A percentile compares a stretch with the other conserved stretches of the same genome.
phyloP scores from a whole-genome alignment of 2,329 filamentous ascomycete genomes.

The Trichoderma gracile region DNA sequence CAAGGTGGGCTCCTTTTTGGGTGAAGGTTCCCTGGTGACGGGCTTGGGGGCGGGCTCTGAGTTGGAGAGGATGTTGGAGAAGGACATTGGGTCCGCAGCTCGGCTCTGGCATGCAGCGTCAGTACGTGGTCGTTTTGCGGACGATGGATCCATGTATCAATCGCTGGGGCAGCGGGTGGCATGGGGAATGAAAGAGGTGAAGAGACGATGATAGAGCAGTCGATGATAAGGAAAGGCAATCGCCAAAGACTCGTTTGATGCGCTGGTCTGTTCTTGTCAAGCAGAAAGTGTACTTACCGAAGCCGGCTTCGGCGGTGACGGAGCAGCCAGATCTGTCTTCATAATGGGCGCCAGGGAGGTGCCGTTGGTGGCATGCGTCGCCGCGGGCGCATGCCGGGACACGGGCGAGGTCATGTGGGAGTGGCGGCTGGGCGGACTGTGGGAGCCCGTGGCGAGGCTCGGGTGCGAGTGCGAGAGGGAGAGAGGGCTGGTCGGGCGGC shows the following conservation, averaged over 20 bases:
- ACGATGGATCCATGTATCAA: neutral
- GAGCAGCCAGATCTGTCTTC: slow-evolving; percentile 45
- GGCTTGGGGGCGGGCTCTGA: slow-evolving; percentile 65
- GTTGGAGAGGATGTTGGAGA: slow-evolving; percentile 89
- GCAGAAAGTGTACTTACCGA: slow-evolving; percentile 28
- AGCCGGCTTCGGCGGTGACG: slow-evolving; percentile 44
- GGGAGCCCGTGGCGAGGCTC: slow-evolving; percentile 45
- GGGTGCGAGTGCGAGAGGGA: slow-evolving; percentile 54
- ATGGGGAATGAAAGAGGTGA: neutral
- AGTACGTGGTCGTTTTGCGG: neutral
- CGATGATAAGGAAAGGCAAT: neutral
- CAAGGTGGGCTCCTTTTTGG: slow-evolving; percentile 29
- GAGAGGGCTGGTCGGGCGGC: slow-evolving; percentile 51
- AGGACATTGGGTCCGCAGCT: slow-evolving; percentile 86
- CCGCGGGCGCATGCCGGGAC: slow-evolving; percentile 46
- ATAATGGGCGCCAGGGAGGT: slow-evolving; percentile 40
- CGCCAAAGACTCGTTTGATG: neutral
- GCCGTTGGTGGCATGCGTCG: slow-evolving; percentile 46
- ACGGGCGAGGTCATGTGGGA: slow-evolving; percentile 51
- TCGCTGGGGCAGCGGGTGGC: neutral
- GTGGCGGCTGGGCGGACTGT: slow-evolving; percentile 46
- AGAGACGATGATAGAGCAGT: neutral
- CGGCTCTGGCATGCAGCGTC: slow-evolving; percentile 56
- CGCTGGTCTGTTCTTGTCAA: neutral
- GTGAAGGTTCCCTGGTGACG: slow-evolving; percentile 34